A percentile compares a stretch with the other conserved stretches of the same genome.
These are phyloP conservation scores for Pseudoperonospora humuli DNA, from an alignment of 352 stramenopile genomes.

Conservation along the genomic window DNA sequence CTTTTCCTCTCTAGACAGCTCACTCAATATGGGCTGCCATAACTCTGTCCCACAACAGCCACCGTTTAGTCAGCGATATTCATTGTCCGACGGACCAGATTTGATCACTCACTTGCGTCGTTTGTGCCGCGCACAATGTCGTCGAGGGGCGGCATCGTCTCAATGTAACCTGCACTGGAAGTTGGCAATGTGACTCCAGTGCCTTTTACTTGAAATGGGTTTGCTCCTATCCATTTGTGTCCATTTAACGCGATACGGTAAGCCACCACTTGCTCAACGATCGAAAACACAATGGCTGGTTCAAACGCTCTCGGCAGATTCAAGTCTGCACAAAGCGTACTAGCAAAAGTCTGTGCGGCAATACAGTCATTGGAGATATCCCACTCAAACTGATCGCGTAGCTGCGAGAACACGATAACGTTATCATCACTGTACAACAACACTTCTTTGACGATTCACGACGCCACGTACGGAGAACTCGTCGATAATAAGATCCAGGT, in stretches of 20 bases:
- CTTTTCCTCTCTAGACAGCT: constrained; percentile 58
- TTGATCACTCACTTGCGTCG: constrained; percentile 31
- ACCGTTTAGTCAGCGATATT: neutral
- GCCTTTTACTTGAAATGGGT: constrained; percentile 24
- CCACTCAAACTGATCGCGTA: constrained; percentile 78
- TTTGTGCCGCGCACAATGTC: constrained; percentile 41
- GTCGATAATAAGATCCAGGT: constrained; percentile 65
- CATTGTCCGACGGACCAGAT: too few relatives aligned
- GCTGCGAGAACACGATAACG: too few relatives aligned
- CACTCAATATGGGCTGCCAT: constrained; percentile 65
- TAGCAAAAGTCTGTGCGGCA: constrained; percentile 44
- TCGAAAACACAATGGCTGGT: constrained; percentile 59
- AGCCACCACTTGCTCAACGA: constrained; percentile 60
- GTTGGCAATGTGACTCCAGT: constrained; percentile 12
- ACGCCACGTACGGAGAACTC: constrained; percentile 40
- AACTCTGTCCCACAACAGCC: constrained; percentile 24
- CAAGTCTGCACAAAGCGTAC: constrained; percentile 47
- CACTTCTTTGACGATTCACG: neutral
- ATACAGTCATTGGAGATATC: constrained; percentile 50
- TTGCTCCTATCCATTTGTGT: constrained; percentile 53
- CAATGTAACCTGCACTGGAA: constrained; percentile 35
- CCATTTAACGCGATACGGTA: constrained; percentile 48
- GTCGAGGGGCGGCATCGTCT: constrained; percentile 41
- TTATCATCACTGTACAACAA: neutral
- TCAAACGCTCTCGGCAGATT: constrained; percentile 48